These are phyloP conservation scores for barrel medic (Medicago truncatula) DNA, from an alignment of 306 rosid species.

Conservation along the genomic window DNA sequence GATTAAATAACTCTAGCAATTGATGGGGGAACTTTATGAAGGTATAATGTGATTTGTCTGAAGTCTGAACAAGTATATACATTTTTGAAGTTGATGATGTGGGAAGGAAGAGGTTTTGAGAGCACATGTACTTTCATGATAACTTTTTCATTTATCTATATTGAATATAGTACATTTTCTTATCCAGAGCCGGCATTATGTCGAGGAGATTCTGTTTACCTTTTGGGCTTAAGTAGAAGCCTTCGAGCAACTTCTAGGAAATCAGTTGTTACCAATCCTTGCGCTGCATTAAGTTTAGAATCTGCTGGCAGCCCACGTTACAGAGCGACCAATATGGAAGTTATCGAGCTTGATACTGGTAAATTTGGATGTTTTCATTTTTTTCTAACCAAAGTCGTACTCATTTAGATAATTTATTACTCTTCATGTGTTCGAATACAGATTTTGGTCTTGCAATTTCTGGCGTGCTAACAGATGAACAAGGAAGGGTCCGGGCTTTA, in stretches of 20 bases:
- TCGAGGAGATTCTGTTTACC: conserved; percentile 92
- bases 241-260: conserved; percentile 93
- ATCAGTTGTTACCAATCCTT: conserved; percentile 89
- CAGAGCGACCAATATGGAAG: conserved; percentile 97
- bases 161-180: conserved; percentile 32
- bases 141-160: conserved; percentile 22
- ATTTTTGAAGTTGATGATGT: conserved; percentile 21
- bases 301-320: conserved; percentile 84
- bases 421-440: conserved; percentile 40
- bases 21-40: conserved; percentile 26
- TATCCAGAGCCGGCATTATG: conserved; percentile 79
- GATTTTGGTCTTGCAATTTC: conserved; percentile 90
- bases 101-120: conserved; percentile 32
- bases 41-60: conserved; percentile 19
- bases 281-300: conserved; percentile 83
- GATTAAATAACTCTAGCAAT: conserved; percentile 13
- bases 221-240: conserved; percentile 92
- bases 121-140: conserved; percentile 25
- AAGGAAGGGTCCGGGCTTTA: conserved; percentile 87
- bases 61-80: background rate
- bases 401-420: conserved; percentile 32
- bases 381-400: conserved; percentile 5
- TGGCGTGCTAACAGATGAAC: conserved; percentile 87
- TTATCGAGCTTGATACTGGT: conserved; percentile 96
- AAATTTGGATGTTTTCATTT: conserved; percentile 22